phyloP scores from a whole-genome alignment of 179 eudicot species.

The Corrigiola litoralis region DNA sequence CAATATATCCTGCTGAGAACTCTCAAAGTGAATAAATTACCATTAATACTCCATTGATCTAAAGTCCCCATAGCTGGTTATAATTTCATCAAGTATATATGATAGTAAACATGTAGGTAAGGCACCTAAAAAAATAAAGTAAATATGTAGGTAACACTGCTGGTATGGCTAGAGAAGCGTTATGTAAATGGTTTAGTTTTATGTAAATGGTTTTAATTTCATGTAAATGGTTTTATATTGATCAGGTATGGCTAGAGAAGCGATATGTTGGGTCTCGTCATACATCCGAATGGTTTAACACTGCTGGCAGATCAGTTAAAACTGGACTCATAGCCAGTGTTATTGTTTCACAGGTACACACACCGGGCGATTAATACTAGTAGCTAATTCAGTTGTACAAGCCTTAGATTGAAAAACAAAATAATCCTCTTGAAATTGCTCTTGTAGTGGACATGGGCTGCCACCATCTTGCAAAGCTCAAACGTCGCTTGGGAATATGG shows the following conservation, averaged over 20 bases:
- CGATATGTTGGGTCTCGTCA: slow-evolving; percentile 78
- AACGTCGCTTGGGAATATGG: slow-evolving; percentile 98
- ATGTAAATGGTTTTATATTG: not conserved
- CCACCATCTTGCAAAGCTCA: slow-evolving; percentile 89
- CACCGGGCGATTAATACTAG: not conserved
- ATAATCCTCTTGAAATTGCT: not conserved
- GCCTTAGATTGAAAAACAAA: not conserved
- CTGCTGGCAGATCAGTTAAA: slow-evolving; percentile 91
- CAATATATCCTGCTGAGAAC: too few relatives aligned
- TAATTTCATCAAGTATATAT: too few relatives aligned
- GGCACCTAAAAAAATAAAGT: too few relatives aligned
- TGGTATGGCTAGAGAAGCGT: too few relatives aligned
- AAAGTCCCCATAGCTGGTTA: too few relatives aligned
- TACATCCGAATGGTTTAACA: slow-evolving; percentile 94
- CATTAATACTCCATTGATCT: too few relatives aligned
- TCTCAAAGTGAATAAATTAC: too few relatives aligned
- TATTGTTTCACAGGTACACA: slow-evolving; percentile 96
- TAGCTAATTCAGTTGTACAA: not conserved
- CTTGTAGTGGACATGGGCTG: slow-evolving; percentile 97
- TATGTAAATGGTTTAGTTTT: too few relatives aligned
- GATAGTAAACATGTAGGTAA: too few relatives aligned
- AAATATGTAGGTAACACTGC: too few relatives aligned
- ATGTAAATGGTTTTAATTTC: not conserved
- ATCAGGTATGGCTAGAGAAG: slow-evolving; percentile 91
- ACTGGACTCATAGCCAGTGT: slow-evolving; percentile 97